Evolutionary conservation across 371 early-diverging fungal species (phyloP).

Genomic region (Syncephalis plumigaleata): DNA sequence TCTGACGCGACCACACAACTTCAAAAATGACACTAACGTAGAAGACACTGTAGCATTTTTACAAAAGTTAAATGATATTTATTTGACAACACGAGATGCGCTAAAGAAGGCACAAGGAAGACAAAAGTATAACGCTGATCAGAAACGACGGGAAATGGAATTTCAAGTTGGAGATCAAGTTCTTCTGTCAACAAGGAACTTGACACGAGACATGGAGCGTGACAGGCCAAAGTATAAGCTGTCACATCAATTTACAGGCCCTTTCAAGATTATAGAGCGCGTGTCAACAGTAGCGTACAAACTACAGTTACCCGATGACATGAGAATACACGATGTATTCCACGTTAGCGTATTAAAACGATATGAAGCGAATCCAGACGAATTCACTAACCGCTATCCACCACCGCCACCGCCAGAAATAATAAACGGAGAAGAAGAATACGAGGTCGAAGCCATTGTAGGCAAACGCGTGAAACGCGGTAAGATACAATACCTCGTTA

Average conservation of each 20-base stretch:
- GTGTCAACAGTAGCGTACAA: slow-evolving; percentile 1
- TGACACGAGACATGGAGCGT: not conserved
- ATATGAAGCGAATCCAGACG: not conserved
- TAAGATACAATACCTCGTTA: not conserved
- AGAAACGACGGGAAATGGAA: not conserved
- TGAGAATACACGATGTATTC: slow-evolving; percentile 3
- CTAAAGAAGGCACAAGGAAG: not conserved
- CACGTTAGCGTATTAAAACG: not conserved
- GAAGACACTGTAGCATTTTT: not conserved
- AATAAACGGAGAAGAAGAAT: not conserved
- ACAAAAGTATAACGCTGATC: not conserved
- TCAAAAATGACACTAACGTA: not conserved
- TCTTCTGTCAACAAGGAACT: not conserved
- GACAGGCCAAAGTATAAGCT: not conserved
- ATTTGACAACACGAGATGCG: not conserved
- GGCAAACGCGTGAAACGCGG: not conserved
- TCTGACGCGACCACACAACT: too few relatives aligned
- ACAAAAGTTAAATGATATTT: not conserved
- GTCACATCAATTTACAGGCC: not conserved
- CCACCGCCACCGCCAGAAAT: not conserved
- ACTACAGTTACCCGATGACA: not conserved
- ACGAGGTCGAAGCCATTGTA: slow-evolving; percentile 1
- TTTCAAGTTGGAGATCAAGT: slow-evolving; percentile 1
- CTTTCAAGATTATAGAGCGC: slow-evolving; percentile 1
- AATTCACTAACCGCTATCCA: not conserved